These are phyloP conservation scores for Pythium sukuiense DNA, from an alignment of 352 stramenopile species.

Conservation along the genomic window DNA sequence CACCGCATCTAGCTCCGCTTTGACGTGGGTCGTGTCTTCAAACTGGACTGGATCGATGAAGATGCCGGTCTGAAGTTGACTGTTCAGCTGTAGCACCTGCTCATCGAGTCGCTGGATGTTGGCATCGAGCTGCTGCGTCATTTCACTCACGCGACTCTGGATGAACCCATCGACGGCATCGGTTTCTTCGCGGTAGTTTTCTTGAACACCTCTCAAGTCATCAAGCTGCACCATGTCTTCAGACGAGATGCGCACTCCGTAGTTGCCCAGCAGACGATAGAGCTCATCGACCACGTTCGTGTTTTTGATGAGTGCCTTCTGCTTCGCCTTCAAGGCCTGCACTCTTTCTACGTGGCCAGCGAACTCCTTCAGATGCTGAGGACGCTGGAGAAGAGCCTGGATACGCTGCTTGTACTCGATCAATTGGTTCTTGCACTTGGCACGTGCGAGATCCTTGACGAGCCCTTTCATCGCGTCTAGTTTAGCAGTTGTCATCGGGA, in stretches of 20 bases:
- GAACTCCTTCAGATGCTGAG: constrained; percentile 92
- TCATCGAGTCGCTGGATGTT: constrained; percentile 93
- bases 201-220: constrained; percentile 83
- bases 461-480: constrained; percentile 92
- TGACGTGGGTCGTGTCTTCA: constrained; percentile 78
- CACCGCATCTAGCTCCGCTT: constrained; percentile 76
- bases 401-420: constrained; percentile 91
- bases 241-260: constrained; percentile 90
- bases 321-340: constrained; percentile 68
- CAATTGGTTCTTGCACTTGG: constrained; percentile 87
- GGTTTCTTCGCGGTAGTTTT: constrained; percentile 89
- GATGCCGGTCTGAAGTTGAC: constrained; percentile 75
- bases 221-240: constrained; percentile 94
- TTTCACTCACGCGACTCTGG: constrained; percentile 84
- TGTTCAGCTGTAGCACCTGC: constrained; percentile 85
- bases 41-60: constrained; percentile 91
- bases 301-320: constrained; percentile 82
- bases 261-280: constrained; percentile 89
- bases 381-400: constrained; percentile 76
- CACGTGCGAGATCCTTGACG: constrained; percentile 88
- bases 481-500: constrained; percentile 91
- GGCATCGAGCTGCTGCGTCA: constrained; percentile 90
- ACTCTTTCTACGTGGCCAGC: constrained; percentile 84
- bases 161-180: constrained; percentile 86
- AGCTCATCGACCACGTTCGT: constrained; percentile 92